Percentiles rank a stretch among this genome's conserved stretches.
phyloP scores from a whole-genome alignment of 2,329 filamentous ascomycete genomes.

The Colletotrichum phormii region DNA sequence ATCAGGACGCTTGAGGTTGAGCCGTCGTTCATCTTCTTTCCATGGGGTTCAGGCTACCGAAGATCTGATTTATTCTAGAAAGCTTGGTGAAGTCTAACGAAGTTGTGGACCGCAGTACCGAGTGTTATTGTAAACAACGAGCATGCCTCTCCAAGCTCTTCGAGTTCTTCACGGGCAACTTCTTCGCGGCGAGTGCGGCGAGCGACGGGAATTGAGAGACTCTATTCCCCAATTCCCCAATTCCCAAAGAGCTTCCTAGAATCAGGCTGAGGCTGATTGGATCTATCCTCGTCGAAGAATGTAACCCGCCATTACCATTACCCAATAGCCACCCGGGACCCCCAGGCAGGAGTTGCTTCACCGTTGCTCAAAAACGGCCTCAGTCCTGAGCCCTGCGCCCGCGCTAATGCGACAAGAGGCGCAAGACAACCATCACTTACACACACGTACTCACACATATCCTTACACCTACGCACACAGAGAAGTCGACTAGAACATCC shows the following conservation, averaged over 20 bases:
- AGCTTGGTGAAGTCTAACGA: neutral
- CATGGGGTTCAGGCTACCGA: neutral
- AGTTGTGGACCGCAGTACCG: neutral
- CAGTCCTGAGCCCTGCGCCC: conserved; percentile 35
- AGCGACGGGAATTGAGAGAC: neutral
- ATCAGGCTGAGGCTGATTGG: neutral
- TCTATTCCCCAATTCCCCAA: neutral
- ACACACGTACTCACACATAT: neutral
- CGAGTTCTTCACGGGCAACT: too few species aligned
- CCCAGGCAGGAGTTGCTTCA: neutral
- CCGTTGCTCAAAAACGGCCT: conserved; percentile 9
- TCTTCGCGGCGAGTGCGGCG: neutral
- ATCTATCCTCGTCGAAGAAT: neutral
- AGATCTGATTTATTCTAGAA: conserved; percentile 8
- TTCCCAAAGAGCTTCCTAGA: neutral
- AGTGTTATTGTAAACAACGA: neutral
- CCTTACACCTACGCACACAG: neutral
- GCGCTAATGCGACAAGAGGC: conserved; percentile 33
- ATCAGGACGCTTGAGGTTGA: conserved; percentile 2
- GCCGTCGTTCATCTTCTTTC: neutral
- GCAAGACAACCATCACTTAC: conserved; percentile 3
- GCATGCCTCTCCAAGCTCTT: too few species aligned
- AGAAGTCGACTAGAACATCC: neutral
- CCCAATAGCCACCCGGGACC: neutral
- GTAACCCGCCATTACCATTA: neutral